Percentiles rank a stretch among this genome's conserved stretches.
Conservation (phyloP, 495 filamentous ascomycete genomes). For the Hypoxylon lenormandii region DNA sequence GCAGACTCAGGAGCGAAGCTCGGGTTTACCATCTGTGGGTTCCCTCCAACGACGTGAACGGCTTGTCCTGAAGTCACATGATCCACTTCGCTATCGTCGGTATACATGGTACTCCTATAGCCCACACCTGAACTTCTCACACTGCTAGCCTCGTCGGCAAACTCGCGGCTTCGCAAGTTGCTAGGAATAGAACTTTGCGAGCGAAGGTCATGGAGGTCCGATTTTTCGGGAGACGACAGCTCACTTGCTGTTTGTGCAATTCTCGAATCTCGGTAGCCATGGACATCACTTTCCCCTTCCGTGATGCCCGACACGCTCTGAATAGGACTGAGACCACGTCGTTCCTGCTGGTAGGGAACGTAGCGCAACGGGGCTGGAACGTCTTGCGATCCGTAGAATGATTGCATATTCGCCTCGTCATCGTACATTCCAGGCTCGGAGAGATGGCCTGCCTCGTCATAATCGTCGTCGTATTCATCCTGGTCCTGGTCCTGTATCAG, state of each 20-base stretch:
- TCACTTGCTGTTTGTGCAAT: conserved; percentile 62
- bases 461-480: conserved; percentile 59
- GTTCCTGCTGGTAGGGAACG: conserved; percentile 67
- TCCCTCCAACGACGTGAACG: conserved; percentile 74
- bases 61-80: conserved; percentile 73
- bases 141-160: conserved; percentile 56
- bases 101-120: conserved; percentile 70
- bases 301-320: conserved; percentile 86
- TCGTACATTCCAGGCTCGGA: conserved; percentile 58
- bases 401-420: conserved; percentile 51
- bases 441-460: conserved; percentile 61
- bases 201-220: conserved; percentile 50
- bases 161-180: conserved; percentile 58
- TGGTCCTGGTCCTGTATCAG: conserved; percentile 45
- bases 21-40: conserved; percentile 77
- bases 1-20: conserved; percentile 83
- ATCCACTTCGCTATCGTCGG: conserved; percentile 76
- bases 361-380: conserved; percentile 68
- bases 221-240: conserved; percentile 56
- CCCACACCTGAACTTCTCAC: conserved; percentile 62
- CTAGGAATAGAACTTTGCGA: conserved; percentile 56
- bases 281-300: conserved; percentile 62
- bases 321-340: conserved; percentile 81
- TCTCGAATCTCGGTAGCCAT: conserved; percentile 61
- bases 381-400: conserved; percentile 65